Percentiles rank a stretch among this genome's conserved stretches.
Conservation (phyloP, 176 grass and related monocot species). For the Lolium rigidum region DNA sequence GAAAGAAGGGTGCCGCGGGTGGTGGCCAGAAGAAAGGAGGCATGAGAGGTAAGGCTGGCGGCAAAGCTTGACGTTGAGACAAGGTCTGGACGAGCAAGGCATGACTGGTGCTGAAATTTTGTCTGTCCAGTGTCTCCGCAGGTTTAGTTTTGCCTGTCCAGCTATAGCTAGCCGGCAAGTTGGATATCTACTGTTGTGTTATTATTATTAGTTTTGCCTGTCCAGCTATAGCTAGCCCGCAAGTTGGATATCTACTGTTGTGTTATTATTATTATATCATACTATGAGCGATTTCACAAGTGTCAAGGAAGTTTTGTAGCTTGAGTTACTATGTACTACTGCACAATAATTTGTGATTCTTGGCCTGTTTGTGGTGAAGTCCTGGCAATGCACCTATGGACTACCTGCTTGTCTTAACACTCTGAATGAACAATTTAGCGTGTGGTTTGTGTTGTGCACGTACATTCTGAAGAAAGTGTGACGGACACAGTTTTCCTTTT, state of each 20-base stretch:
- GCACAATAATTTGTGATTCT: background rate
- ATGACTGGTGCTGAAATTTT: background rate
- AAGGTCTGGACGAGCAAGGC: background rate
- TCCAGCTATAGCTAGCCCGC: background rate
- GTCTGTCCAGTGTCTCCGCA: too few species aligned
- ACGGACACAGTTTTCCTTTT: slow-evolving; percentile 34
- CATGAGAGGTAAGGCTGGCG: slow-evolving; percentile 33
- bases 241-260: background rate
- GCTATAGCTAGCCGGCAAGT: background rate
- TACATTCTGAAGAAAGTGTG: background rate
- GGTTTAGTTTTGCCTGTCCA: background rate
- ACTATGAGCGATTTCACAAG: background rate
- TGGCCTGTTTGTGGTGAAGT: background rate
- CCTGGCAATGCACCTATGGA: background rate
- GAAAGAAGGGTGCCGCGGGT: slow-evolving; percentile 34
- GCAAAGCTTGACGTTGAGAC: slow-evolving; percentile 39
- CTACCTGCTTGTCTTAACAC: background rate
- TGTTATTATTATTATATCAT: background rate
- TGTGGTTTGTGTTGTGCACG: background rate
- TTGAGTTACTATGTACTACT: background rate
- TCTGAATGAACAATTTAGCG: background rate
- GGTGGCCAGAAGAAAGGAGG: slow-evolving; percentile 43
- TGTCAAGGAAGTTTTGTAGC: background rate
- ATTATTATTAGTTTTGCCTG: background rate
- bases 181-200: background rate